These are phyloP conservation scores for Xylaria scruposa DNA, from an alignment of 495 filamentous ascomycete genomes.

Conservation along the genomic window DNA sequence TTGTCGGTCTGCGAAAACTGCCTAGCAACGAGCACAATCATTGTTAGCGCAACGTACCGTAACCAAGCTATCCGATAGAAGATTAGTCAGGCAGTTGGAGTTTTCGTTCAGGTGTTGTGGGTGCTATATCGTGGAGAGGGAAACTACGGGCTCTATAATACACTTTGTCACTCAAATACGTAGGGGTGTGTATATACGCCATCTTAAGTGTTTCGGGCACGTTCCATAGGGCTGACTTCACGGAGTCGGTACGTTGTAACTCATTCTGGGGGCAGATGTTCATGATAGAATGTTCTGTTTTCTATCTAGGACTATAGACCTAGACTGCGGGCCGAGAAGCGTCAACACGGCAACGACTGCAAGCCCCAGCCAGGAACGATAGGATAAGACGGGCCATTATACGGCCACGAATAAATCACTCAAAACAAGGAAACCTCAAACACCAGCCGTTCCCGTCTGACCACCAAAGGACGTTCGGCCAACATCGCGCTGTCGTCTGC, in stretches of 20 bases:
- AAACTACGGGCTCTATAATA: not conserved
- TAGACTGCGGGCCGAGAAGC: not conserved
- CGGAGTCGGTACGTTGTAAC: not conserved
- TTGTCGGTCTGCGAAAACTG: conserved; percentile 6
- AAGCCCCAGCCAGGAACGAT: not conserved
- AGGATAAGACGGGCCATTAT: conserved; percentile 4
- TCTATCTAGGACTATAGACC: not conserved
- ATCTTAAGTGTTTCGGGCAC: not conserved
- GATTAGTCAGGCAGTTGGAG: not conserved
- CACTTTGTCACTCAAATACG: too few species aligned
- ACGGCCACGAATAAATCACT: not conserved
- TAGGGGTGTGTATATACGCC: not conserved
- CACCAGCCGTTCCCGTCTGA: conserved; percentile 20
- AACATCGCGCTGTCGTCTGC: not conserved
- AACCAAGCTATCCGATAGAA: not conserved
- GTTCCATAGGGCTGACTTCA: not conserved
- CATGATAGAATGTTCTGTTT: not conserved
- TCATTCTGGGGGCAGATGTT: not conserved
- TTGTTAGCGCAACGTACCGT: not conserved
- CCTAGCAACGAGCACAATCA: not conserved
- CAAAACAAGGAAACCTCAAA: conserved; percentile 17
- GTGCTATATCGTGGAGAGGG: not conserved
- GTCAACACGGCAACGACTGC: not conserved
- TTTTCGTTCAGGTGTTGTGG: too few species aligned
- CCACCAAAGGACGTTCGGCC: conserved; percentile 16